Evolutionary conservation across 1,284 basidiomycete species (phyloP).

Genomic region (Gastroboletus turbinatus): DNA sequence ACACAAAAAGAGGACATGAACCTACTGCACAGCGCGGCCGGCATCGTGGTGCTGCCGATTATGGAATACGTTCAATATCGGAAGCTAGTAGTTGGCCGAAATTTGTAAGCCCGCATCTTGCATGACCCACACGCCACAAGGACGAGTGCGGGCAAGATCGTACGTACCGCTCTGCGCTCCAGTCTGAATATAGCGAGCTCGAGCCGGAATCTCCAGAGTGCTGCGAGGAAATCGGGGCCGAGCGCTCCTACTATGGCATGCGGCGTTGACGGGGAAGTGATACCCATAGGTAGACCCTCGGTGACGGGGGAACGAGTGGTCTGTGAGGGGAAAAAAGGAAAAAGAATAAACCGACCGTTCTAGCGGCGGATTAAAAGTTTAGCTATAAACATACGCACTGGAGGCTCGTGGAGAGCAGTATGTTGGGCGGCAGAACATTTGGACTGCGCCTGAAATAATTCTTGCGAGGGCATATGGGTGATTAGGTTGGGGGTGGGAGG

Average conservation of each 20-base stretch:
- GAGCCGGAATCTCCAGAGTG: constrained; percentile 21
- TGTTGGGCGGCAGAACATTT: background rate
- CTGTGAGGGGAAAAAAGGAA: background rate
- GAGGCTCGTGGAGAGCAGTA: background rate
- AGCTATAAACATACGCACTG: background rate
- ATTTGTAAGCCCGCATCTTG: background rate
- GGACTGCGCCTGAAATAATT: background rate
- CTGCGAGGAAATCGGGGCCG: constrained; percentile 14
- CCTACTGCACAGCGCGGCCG: background rate
- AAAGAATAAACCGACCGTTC: background rate
- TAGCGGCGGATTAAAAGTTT: background rate
- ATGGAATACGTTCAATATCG: constrained; percentile 24
- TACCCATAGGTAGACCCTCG: background rate
- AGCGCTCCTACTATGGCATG: background rate
- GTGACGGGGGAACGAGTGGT: background rate
- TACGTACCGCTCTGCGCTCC: constrained; percentile 32
- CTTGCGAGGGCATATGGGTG: constrained; percentile 3
- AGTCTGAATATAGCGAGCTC: constrained; percentile 21
- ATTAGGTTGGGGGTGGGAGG: background rate
- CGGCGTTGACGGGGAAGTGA: background rate
- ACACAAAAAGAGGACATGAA: background rate
- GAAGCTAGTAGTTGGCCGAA: constrained; percentile 12
- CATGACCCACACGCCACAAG: background rate
- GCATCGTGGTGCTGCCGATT: background rate
- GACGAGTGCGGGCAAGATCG: background rate